phyloP scores from a whole-genome alignment of 371 early-diverging fungal species.

The Parasitella parasitica region DNA sequence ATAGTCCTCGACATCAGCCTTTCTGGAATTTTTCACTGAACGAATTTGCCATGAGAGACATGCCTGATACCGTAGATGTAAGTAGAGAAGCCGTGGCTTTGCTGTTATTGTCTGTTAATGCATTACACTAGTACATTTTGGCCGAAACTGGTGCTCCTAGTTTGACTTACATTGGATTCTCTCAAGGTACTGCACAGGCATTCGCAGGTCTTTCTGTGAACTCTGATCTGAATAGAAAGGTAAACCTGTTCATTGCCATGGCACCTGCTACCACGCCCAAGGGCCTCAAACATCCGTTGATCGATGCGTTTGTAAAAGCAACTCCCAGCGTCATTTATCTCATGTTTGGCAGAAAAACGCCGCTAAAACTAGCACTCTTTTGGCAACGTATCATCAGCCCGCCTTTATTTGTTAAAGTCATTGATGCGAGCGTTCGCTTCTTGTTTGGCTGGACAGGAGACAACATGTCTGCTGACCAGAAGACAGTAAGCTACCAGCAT shows the following conservation, averaged over 20 bases:
- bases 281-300: slow-evolving; percentile 77
- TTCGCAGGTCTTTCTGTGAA: slow-evolving; percentile 88
- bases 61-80: slow-evolving; percentile 85
- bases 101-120: background rate
- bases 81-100: slow-evolving; percentile 8
- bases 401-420: slow-evolving; percentile 71
- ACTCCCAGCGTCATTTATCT: slow-evolving; percentile 89
- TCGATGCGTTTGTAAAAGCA: slow-evolving; percentile 83
- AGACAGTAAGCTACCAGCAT: slow-evolving; percentile 84
- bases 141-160: slow-evolving; percentile 72
- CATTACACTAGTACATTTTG: slow-evolving; percentile 68
- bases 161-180: slow-evolving; percentile 94
- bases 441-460: slow-evolving; percentile 86
- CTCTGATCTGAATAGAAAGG: slow-evolving; percentile 73
- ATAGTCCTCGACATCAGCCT: slow-evolving; percentile 63
- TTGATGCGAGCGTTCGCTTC: slow-evolving; percentile 73
- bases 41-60: slow-evolving; percentile 84
- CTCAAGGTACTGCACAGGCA: slow-evolving; percentile 93
- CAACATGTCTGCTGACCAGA: slow-evolving; percentile 74
- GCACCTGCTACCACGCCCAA: slow-evolving; percentile 92
- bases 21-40: slow-evolving; percentile 97
- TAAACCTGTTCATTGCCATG: slow-evolving; percentile 87
- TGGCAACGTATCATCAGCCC: slow-evolving; percentile 85
- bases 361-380: slow-evolving; percentile 79
- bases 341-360: slow-evolving; percentile 85